These are phyloP conservation scores for Aegle marmelos DNA, from an alignment of 345 rosid species.

Conservation along the genomic window DNA sequence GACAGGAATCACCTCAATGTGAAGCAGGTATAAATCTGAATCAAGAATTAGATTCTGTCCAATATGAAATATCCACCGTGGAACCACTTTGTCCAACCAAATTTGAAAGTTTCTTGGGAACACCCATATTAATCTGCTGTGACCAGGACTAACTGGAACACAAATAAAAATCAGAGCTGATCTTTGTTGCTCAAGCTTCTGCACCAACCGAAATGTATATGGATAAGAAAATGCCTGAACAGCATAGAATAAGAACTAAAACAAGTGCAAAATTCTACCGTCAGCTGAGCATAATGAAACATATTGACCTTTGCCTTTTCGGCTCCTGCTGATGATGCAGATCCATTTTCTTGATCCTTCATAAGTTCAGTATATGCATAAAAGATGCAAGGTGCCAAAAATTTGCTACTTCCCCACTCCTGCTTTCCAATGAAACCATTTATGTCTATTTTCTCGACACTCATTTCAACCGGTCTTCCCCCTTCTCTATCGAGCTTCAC, in stretches of 20 bases:
- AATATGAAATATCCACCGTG: slow-evolving; percentile 84
- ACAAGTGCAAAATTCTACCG: not conserved
- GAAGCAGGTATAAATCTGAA: slow-evolving; percentile 88
- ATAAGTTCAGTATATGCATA: slow-evolving; percentile 40
- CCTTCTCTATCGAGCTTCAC: slow-evolving; percentile 88
- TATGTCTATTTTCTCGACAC: slow-evolving; percentile 42
- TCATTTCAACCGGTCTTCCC: slow-evolving; percentile 64
- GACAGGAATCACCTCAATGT: slow-evolving; percentile 54
- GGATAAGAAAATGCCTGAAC: not conserved
- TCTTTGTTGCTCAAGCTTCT: slow-evolving; percentile 32
- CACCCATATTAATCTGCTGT: slow-evolving; percentile 82
- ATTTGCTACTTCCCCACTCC: slow-evolving; percentile 56
- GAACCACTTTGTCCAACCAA: slow-evolving; percentile 67
- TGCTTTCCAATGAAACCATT: slow-evolving; percentile 60
- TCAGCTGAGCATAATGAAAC: not conserved
- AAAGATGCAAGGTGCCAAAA: slow-evolving; percentile 72
- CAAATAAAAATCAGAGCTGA: slow-evolving; percentile 72
- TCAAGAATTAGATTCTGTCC: slow-evolving; percentile 77
- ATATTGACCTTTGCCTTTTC: slow-evolving; percentile 30
- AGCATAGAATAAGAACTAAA: not conserved
- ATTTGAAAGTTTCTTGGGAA: slow-evolving; percentile 71
- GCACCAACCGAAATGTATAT: slow-evolving; percentile 6
- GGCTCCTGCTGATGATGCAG: slow-evolving; percentile 32
- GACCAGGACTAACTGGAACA: slow-evolving; percentile 85
- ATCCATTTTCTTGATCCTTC: slow-evolving; percentile 41